Conservation (phyloP, 2,329 filamentous ascomycete genomes). For the Neonectria sp. region DNA sequence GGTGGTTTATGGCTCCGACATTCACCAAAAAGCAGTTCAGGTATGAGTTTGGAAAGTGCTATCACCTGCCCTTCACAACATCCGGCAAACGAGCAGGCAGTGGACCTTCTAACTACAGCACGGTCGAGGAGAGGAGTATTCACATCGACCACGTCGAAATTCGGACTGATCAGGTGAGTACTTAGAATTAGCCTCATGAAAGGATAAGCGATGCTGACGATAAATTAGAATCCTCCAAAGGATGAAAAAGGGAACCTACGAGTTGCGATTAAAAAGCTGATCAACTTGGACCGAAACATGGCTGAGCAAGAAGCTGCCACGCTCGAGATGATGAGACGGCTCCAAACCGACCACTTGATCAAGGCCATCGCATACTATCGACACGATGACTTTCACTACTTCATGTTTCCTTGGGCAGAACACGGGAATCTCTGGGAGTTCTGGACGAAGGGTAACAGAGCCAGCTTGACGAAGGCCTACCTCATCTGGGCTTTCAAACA, state of each 20-base stretch:
- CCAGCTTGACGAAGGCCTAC: not conserved
- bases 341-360: conserved; percentile 22
- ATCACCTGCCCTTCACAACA: conserved; percentile 10
- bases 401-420: conserved; percentile 41
- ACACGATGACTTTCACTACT: conserved; percentile 20
- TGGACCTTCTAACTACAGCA: conserved; percentile 10
- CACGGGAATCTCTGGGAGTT: conserved; percentile 38
- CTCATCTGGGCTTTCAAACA: conserved; percentile 26
- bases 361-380: conserved; percentile 29
- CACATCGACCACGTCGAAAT: conserved; percentile 12
- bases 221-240: not conserved
- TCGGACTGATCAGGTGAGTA: conserved; percentile 10
- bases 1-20: conserved; percentile 15
- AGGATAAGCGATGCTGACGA: not conserved
- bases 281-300: not conserved
- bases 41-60: conserved; percentile 1
- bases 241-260: conserved; percentile 7
- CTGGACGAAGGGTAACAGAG: conserved; percentile 22
- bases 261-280: conserved; percentile 17
- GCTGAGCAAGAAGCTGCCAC: conserved; percentile 13
- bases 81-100: not conserved
- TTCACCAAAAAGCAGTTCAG: conserved; percentile 6
- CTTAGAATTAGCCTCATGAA: not conserved
- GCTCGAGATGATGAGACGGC: conserved; percentile 13
- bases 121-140: conserved; percentile 10